Base-by-base conservation (phyloP, 2,329 filamentous ascomycete species). In the Teratosphaeria pseudoeucalypti region DNA sequence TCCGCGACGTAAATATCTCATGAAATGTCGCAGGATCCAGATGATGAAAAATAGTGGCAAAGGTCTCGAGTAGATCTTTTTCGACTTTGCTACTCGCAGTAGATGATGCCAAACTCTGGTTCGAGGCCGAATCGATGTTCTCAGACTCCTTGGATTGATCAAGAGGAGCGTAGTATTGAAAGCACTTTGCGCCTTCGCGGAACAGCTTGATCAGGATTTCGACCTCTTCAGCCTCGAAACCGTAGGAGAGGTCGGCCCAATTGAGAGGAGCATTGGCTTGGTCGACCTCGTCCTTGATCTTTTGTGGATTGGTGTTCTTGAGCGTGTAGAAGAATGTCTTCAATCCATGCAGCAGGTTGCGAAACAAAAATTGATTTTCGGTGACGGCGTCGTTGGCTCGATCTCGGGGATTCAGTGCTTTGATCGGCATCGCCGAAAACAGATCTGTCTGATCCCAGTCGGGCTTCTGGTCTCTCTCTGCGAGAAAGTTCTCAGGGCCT, bases 361-460 rank as follows among this genome's bases (percentile, higher is more conserved):
- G 92, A 78, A 99, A 99, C 4, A 99, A 77, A 67, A 99, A 97
- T 70, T 97, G 96, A 78, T 99, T 99, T 73, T 99, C 95, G 2
- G 86, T 85, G 16, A 99, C 91, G 0, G 94, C 92, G 70, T 97
- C 92, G 14, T 88, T 86, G 59, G 88, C 90, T 61, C 92, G 83
- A 65, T 99, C 94, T 55, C 92, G 85, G 7, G 91, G 89, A 68
- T 94, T 96, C 0, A 90, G 89, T 0, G 90, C 94, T 76, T 95
- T 96, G 76, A 99, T 97, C 0, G 94, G 95, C 70, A 92, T 94
- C 2, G 94, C 94, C 53, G 84, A 89, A 76, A 97, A 99, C 55
- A 99, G 96, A 73, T 99, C 95, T 49, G 94, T 92, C 74, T 97
- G 92, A 68, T 99, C 95, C 91, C 94, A 99, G 63, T 96, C 91